Evolutionary conservation across 139 green algal genomes (phyloP), one percentile per base, ranked within the genome.

Genomic region (Chlorella sp.): DNA sequence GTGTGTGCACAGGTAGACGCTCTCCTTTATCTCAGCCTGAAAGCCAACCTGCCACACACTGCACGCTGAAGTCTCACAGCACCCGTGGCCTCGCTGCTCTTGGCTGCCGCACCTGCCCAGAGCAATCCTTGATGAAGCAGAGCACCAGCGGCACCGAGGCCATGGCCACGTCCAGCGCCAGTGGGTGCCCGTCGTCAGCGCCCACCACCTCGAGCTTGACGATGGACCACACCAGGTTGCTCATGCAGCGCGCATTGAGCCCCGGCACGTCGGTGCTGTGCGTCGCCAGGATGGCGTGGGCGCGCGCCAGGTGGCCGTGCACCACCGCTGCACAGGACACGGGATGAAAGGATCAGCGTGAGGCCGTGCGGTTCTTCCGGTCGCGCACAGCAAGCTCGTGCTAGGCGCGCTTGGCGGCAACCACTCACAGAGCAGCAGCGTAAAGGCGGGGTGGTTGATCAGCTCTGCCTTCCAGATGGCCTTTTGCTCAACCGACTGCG

Each of bases 181-280:
- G n/a, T n/a, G n/a, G n/a, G n/a, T n/a, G n/a, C n/a, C n/a, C n/a
- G n/a, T n/a, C n/a, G n/a, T n/a, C n/a, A n/a, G n/a, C n/a, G n/a
- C n/a, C n/a, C n/a, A n/a, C n/a, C 36, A 88, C 49, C 32, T 88
- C 83, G 51, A 88, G 75, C 77, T 88, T 88, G 0, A 82, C 77
- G 0, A 88, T 72, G 30, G 83, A 77, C 79, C 79, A 85, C n/a
- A 83, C 78, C 6, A 88, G 72, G 74, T 88, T 88, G 30, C 79
- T 82, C 2, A 88, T 62, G 71, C 83, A 86, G 27, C 79, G 79
- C 3, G 77, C 79, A 67, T 88, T 79, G 5, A 88, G 73, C n/a
- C 83, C 83, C 64, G 80, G 60, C 31, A 73, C 75, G 49, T 82
- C 76, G 3, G 49, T 78, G n/a, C n/a, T n/a, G 31, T 84, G 74